These are phyloP conservation scores for Saturnispora serradocipensis DNA, from an alignment of 805 yeast species.

Conservation along the genomic window DNA sequence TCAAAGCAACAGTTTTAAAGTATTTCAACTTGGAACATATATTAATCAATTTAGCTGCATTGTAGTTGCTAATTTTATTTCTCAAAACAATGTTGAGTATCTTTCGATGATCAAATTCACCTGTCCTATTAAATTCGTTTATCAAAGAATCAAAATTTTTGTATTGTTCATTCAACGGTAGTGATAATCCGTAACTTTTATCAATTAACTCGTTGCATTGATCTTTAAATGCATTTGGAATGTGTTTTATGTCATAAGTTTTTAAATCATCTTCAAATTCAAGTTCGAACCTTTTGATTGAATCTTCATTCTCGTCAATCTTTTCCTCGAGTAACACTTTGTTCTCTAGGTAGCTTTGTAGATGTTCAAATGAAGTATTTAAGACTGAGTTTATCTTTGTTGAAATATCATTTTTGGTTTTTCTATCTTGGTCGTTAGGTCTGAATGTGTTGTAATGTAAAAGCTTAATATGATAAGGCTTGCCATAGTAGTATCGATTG, in stretches of 20 bases:
- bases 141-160: not conserved
- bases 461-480: too few species aligned
- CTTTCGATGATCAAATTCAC: not conserved
- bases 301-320: not conserved
- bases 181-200: not conserved
- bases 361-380: not conserved
- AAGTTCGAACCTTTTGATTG: not conserved
- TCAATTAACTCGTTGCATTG: not conserved
- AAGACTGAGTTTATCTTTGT: not conserved
- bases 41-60: not conserved
- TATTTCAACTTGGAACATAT: not conserved
- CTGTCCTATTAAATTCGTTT: not conserved
- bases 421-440: not conserved
- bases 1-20: not conserved
- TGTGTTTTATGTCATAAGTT: not conserved
- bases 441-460: not conserved
- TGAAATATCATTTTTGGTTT: not conserved
- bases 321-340: not conserved
- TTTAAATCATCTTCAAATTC: conserved; percentile 3
- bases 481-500: not conserved
- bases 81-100: not conserved
- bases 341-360: not conserved
- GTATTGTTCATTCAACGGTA: not conserved
- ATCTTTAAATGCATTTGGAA: not conserved
- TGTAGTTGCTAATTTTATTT: not conserved